A percentile compares a stretch with the other conserved stretches of the same genome.
phyloP scores from a whole-genome alignment of 2,329 filamentous ascomycete species.

The Stachybotrys chartarum region DNA sequence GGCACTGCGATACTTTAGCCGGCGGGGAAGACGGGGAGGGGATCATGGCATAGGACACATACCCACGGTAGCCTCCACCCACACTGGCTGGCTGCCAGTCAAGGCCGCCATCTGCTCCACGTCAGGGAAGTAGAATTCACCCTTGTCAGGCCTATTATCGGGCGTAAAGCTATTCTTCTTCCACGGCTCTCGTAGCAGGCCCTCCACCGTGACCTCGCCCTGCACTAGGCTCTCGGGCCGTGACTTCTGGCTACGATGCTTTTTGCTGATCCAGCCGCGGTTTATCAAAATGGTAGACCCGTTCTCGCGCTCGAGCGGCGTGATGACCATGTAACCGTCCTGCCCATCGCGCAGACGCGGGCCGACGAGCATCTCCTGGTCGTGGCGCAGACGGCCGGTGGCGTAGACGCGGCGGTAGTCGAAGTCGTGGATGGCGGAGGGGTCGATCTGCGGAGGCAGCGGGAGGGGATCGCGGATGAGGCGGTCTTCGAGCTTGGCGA shows the following conservation, averaged over 20 bases:
- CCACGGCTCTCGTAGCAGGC: conserved; percentile 79
- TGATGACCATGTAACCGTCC: conserved; percentile 86
- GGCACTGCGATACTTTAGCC: conserved; percentile 47
- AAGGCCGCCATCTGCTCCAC: conserved; percentile 83
- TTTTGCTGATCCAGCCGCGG: conserved; percentile 85
- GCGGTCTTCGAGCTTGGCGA: conserved; percentile 88
- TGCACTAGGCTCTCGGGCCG: conserved; percentile 58
- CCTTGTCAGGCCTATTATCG: conserved; percentile 73
- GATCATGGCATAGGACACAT: conserved; percentile 15
- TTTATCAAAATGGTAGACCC: conserved; percentile 76
- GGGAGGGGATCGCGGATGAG: conserved; percentile 80
- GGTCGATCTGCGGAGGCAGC: conserved; percentile 75
- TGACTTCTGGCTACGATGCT: conserved; percentile 58
- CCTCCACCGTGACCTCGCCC: conserved; percentile 73
- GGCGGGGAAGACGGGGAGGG: conserved; percentile 1
- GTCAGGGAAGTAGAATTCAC: conserved; percentile 93
- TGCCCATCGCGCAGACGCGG: conserved; percentile 83
- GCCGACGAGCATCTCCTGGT: conserved; percentile 93
- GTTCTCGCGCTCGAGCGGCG: conserved; percentile 70
- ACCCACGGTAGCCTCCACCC: conserved; percentile 96
- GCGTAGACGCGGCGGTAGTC: conserved; percentile 83
- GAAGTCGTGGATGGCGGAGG: conserved; percentile 75
- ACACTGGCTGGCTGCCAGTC: conserved; percentile 78
- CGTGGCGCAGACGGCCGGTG: conserved; percentile 69
- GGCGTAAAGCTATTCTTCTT: conserved; percentile 99